These are phyloP conservation scores for Aspergillus piperis DNA, from an alignment of 2,329 filamentous ascomycete genomes.

Conservation along the genomic window DNA sequence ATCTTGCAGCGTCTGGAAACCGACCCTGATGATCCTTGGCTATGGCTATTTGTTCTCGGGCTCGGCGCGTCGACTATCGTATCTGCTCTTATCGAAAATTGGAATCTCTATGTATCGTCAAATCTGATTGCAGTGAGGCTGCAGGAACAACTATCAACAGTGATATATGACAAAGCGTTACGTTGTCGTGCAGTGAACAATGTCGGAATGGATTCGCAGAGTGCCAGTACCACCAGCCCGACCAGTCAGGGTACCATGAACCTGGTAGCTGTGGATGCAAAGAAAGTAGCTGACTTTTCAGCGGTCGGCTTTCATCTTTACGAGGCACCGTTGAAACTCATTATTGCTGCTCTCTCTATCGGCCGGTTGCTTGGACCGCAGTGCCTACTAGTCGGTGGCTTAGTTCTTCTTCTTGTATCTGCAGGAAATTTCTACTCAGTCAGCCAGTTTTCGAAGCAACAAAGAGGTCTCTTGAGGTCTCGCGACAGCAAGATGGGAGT, in stretches of 20 bases:
- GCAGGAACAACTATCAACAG: slow-evolving; percentile 1
- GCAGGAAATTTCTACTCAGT: not conserved
- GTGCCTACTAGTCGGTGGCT: not conserved
- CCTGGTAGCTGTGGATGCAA: slow-evolving; percentile 4
- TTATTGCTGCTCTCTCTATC: not conserved
- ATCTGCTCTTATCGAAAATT: slow-evolving; percentile 1
- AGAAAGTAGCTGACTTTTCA: slow-evolving; percentile 4
- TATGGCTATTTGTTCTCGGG: not conserved
- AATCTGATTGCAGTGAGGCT: slow-evolving; percentile 2
- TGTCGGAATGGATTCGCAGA: not conserved
- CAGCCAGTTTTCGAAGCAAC: not conserved
- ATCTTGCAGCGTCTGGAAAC: slow-evolving; percentile 3
- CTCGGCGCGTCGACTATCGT: not conserved
- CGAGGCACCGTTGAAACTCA: not conserved
- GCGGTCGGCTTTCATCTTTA: not conserved
- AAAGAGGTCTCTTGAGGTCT: not conserved
- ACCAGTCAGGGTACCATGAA: not conserved
- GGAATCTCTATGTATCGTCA: not conserved
- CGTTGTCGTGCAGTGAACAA: not conserved
- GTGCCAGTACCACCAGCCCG: no score
- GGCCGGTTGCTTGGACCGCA: not conserved
- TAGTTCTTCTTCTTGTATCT: not conserved
- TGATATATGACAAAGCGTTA: not conserved
- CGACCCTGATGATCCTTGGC: not conserved
- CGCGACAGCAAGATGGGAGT: not conserved